Percentiles rank a stretch among this genome's conserved stretches.
Conservation (phyloP, 169 alveolate genomes). For the Babesia caballi region DNA sequence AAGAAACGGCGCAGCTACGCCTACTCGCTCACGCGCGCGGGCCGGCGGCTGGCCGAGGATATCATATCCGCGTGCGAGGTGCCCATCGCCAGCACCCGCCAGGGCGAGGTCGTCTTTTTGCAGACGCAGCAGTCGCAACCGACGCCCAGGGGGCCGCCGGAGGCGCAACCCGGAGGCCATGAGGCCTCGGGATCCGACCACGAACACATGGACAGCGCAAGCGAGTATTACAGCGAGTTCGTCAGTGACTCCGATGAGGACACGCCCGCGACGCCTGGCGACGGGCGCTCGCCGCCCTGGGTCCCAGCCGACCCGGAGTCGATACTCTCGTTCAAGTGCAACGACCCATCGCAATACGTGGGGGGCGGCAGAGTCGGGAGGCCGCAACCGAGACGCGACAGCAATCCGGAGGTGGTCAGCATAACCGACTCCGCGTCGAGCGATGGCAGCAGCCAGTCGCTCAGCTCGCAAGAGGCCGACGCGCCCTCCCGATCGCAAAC, state of each 20-base stretch:
- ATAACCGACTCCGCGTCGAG: background rate
- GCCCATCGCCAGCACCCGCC: constrained; percentile 11
- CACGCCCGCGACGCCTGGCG: background rate
- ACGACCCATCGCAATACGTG: background rate
- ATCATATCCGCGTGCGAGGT: constrained; percentile 37
- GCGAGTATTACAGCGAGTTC: background rate
- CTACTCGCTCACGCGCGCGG: constrained; percentile 44
- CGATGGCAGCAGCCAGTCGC: background rate
- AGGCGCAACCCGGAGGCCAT: background rate
- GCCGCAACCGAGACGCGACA: background rate
- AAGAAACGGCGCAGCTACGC: background rate
- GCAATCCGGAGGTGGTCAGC: background rate
- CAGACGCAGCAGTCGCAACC: constrained; percentile 14
- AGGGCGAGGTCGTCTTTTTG: background rate
- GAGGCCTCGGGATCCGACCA: background rate
- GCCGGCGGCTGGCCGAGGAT: constrained; percentile 22
- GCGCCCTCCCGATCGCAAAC: background rate
- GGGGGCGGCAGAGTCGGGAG: background rate
- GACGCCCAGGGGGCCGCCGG: background rate
- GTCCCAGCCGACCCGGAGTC: background rate
- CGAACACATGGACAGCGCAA: background rate
- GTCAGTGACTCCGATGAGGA: background rate
- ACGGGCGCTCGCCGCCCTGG: background rate
- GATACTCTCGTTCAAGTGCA: background rate
- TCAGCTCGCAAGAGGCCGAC: background rate